Conservation (phyloP, 306 rosid genomes). For the Pyrus communis region DNA sequence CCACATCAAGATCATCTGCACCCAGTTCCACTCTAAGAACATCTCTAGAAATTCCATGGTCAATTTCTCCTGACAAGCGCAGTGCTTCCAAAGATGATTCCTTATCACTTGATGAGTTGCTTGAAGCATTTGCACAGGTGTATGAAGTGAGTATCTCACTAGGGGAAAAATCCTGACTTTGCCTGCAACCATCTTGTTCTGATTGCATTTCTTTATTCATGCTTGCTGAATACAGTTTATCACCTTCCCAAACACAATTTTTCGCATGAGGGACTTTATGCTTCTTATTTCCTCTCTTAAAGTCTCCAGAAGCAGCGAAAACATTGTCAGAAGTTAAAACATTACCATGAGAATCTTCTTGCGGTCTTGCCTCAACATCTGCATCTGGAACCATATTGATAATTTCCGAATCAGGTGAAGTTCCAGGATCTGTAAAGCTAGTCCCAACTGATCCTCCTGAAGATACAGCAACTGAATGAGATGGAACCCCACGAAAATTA, state of each 20-base stretch:
- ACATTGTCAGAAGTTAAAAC: conserved; percentile 42
- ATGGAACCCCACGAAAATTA: conserved; percentile 26
- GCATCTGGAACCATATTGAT: conserved; percentile 62
- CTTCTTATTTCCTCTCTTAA: conserved; percentile 50
- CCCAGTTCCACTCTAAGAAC: conserved; percentile 27
- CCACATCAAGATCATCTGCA: conserved; percentile 27
- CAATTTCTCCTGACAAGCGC: conserved; percentile 35
- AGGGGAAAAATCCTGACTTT: conserved; percentile 22
- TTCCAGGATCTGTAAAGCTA: conserved; percentile 74
- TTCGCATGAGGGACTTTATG: conserved; percentile 27
- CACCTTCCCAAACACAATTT: conserved; percentile 31
- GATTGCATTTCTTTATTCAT: conserved; percentile 42
- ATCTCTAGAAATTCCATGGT: conserved; percentile 23
- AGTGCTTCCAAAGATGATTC: conserved; percentile 31
- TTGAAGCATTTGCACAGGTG: conserved; percentile 33
- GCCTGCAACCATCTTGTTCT: conserved; percentile 41
- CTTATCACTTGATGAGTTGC: conserved; percentile 33
- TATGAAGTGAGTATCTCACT: conserved; percentile 29
- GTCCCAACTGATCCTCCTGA: conserved; percentile 37
- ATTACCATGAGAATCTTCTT: conserved; percentile 36
- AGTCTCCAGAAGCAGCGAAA: conserved; percentile 36
- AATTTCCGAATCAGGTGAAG: conserved; percentile 99
- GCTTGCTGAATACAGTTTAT: conserved; percentile 24
- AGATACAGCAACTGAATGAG: conserved; percentile 39
- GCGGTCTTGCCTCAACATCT: conserved; percentile 46